Conservation (phyloP, 2,329 filamentous ascomycete genomes). For the Ophiostoma populinum region DNA sequence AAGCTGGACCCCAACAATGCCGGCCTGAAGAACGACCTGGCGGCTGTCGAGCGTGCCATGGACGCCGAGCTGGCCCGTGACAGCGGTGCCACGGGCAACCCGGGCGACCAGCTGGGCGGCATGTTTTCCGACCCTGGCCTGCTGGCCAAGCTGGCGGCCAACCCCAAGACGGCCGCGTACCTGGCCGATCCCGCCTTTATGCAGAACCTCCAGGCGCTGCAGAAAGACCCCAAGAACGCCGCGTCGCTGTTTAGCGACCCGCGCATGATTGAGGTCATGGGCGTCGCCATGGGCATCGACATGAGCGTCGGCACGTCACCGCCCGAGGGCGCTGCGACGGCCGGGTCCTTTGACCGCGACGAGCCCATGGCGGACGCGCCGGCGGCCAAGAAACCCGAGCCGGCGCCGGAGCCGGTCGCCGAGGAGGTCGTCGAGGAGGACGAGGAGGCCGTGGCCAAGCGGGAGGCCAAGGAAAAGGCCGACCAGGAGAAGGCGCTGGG, state of each 20-base stretch:
- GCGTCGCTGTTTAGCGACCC: conserved; percentile 76
- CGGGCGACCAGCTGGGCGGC: conserved; percentile 39
- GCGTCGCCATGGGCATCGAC: conserved; percentile 83
- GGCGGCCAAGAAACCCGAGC: background rate
- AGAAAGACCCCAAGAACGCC: conserved; percentile 63
- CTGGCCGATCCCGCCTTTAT: conserved; percentile 80
- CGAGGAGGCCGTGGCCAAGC: conserved; percentile 45
- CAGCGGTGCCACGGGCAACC: conserved; percentile 21
- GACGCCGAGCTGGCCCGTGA: conserved; percentile 38
- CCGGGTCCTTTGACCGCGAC: conserved; percentile 41
- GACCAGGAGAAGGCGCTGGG: conserved; percentile 90
- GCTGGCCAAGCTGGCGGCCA: conserved; percentile 74
- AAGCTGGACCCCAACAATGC: conserved; percentile 86
- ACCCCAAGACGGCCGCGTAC: conserved; percentile 77
- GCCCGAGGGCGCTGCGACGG: conserved; percentile 12
- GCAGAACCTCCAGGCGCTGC: conserved; percentile 67
- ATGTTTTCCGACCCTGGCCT: conserved; percentile 93
- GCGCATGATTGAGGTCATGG: conserved; percentile 82
- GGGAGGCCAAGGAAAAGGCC: conserved; percentile 80
- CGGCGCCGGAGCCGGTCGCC: conserved; percentile 24
- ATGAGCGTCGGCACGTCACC: conserved; percentile 45
- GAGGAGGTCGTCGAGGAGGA: conserved; percentile 27
- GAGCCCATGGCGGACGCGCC: conserved; percentile 56
- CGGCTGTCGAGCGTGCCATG: conserved; percentile 75
- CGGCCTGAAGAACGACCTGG: conserved; percentile 76